Evolutionary conservation across 163 green algal species (phyloP), one percentile per base, ranked within the genome.

Genomic region (Chlorella variabilis): DNA sequence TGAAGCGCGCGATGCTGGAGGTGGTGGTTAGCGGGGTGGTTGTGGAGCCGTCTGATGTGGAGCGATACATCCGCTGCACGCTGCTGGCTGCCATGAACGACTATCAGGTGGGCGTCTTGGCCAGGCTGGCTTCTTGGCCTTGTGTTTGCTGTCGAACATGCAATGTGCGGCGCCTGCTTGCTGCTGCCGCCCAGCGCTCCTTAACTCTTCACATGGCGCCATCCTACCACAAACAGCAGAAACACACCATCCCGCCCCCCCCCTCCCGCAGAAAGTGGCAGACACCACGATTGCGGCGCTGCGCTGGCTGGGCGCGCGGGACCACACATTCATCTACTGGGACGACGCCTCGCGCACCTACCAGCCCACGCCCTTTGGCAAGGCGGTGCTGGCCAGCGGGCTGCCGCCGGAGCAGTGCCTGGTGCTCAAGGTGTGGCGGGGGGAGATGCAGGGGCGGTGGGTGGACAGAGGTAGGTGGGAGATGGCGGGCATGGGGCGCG

Each of bases 1-100:
- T 98, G 93, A 90, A 93, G 87, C 90, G 91, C 0, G 88, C 92
- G 0, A 89, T 98, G 88, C 88, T 97, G 45, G 95, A 98, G 89
- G 93, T 93, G 5, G 89, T 97, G 13, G 90, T 87, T 0, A 89
- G 73, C 29, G 89, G 90, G 3, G 86, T 83, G 15, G 93, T 97
- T 38, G 66, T 61, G 45, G 93, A 83, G 18, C 61, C 82, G 1
- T 41, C 36, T 1, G 92, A 96, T 71, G 87, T 96, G 51, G 83
- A 91, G 63, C 82, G 86, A n/a, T 95, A 93, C 86, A 89, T 95
- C 65, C 70, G 87, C 17, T 94, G 87, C 87, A 98, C 93, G 21
- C 89, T 98, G 66, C 86, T 98, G 71, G 78, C 88, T 13, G 83
- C 89, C 31, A 90, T 78, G 58, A 82, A 78, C 77, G 23, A 80